Evolutionary conservation across 805 yeast species (phyloP), one percentile per base, ranked within the genome.

Genomic region (Kuraishia floccosa): DNA sequence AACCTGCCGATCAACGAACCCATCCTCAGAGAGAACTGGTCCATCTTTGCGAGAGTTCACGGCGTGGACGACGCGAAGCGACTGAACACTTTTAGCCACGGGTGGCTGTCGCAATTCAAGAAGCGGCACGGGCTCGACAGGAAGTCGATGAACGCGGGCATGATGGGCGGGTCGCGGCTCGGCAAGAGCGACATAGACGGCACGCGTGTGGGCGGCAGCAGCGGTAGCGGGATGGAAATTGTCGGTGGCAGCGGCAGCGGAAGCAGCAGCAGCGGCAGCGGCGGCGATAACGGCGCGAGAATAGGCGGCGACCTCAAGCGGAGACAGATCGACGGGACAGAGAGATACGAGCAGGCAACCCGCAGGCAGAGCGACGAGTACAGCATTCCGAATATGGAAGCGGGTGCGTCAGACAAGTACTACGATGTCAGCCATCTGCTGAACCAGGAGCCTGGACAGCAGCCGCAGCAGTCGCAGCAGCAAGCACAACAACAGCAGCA

Each of bases 1-100:
- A 59, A 61, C 21, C 60, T 65, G 38, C 67, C 69, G 2, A 58
- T 72, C 15, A 68, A 63, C 14, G 80, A 73, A 41, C 72, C 76
- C 1, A 52, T 70, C 5, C 47, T 73, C 27, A 51, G 78, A 24
- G 72, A 67, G 30, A 65, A 68, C 42, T 73, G 81, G 81, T 54
- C 63, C 10, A 50, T 59, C 19, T 68, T 58, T 41, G 79, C 77
- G 2, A 65, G 65, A 34, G 58, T 63, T 41, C 68, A 48, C 43
- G 79, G 78, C 7, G 76, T 73, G 2, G 68, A 64, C 6, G 76
- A 73, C 40, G 77, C 79, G 3, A 73, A 72, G 43, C 51, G 81
- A 33, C 46, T 67, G 33, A 61, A 58, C 17, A 58, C 64, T 11
- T 73, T 71, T 38, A 65, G 74, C 39, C 78, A 72, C 45, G 81